Conservation (phyloP, 1,284 basidiomycete genomes). For the Puccinia coronata region DNA sequence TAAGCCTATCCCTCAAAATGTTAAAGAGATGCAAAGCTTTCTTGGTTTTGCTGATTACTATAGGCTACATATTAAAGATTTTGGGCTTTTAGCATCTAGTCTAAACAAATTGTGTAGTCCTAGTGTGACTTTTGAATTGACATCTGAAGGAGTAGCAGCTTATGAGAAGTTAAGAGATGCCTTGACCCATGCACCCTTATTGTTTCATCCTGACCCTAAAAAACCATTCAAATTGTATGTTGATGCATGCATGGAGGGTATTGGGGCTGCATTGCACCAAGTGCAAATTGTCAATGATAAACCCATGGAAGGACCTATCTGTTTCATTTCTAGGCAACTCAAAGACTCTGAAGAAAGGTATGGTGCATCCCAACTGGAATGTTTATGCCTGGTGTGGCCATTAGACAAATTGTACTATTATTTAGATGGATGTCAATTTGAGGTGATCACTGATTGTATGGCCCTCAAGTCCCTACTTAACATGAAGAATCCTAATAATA, state of each 20-base stretch:
- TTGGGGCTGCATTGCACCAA: too few relatives aligned
- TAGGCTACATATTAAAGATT: slow-evolving; percentile 10
- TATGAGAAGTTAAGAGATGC: not conserved
- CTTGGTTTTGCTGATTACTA: too few relatives aligned
- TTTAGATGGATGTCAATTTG: slow-evolving; percentile 13
- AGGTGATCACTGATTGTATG: slow-evolving; percentile 5
- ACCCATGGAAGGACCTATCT: not conserved
- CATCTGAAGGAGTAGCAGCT: not conserved
- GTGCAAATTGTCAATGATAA: too few relatives aligned
- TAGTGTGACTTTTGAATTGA: not conserved
- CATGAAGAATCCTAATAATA: too few relatives aligned
- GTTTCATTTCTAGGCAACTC: too few relatives aligned
- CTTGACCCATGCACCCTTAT: not conserved
- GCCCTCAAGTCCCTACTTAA: too few relatives aligned
- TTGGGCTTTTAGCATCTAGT: not conserved
- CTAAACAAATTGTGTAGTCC: not conserved
- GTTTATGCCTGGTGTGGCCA: slow-evolving; percentile 10
- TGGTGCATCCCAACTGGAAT: slow-evolving; percentile 9
- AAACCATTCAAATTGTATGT: too few relatives aligned
- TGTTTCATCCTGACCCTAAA: slow-evolving; percentile 1
- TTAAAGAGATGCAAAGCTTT: slow-evolving; percentile 2
- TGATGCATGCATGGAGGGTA: too few relatives aligned
- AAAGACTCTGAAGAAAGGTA: too few relatives aligned
- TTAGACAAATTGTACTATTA: too few relatives aligned
- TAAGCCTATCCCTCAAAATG: not conserved